phyloP scores from a whole-genome alignment of 805 yeast species.

The Jamesozyma jinghongensis region DNA sequence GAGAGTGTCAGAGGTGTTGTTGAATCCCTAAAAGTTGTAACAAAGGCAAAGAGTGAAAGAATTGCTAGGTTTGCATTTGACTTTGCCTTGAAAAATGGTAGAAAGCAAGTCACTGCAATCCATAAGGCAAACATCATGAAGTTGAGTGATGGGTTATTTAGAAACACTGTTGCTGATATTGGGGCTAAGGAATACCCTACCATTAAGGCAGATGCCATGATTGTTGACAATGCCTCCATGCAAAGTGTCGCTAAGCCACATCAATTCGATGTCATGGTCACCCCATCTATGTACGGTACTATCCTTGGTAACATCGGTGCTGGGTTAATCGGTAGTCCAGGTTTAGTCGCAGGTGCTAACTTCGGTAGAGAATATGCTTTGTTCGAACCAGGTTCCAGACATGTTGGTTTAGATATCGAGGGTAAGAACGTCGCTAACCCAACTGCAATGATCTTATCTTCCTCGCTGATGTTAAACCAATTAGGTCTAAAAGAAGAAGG shows the following conservation, averaged over 20 bases:
- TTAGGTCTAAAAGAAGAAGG: slow-evolving; percentile 81
- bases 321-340: slow-evolving; percentile 91
- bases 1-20: slow-evolving; percentile 96
- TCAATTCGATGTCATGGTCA: slow-evolving; percentile 95
- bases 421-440: slow-evolving; percentile 96
- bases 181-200: slow-evolving; percentile 81
- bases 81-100: slow-evolving; percentile 84
- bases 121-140: slow-evolving; percentile 99
- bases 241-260: slow-evolving; percentile 98
- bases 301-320: slow-evolving; percentile 97
- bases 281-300: slow-evolving; percentile 97
- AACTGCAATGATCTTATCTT: slow-evolving; percentile 90
- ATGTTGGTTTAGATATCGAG: slow-evolving; percentile 93
- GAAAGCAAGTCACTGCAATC: slow-evolving; percentile 89
- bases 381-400: slow-evolving; percentile 99
- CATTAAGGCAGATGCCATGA: slow-evolving; percentile 78
- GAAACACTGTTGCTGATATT: slow-evolving; percentile 82
- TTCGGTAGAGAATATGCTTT: slow-evolving; percentile 96
- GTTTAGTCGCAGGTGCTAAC: slow-evolving; percentile 97
- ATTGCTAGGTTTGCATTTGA: slow-evolving; percentile 96
- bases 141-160: slow-evolving; percentile 95
- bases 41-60: slow-evolving; percentile 91
- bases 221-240: slow-evolving; percentile 98
- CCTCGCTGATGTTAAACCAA: slow-evolving; percentile 89
- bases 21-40: slow-evolving; percentile 90